Percentiles rank a stretch among this genome's conserved stretches.
Conservation (phyloP, 2,329 filamentous ascomycete species). For the Acarospora socialis region DNA sequence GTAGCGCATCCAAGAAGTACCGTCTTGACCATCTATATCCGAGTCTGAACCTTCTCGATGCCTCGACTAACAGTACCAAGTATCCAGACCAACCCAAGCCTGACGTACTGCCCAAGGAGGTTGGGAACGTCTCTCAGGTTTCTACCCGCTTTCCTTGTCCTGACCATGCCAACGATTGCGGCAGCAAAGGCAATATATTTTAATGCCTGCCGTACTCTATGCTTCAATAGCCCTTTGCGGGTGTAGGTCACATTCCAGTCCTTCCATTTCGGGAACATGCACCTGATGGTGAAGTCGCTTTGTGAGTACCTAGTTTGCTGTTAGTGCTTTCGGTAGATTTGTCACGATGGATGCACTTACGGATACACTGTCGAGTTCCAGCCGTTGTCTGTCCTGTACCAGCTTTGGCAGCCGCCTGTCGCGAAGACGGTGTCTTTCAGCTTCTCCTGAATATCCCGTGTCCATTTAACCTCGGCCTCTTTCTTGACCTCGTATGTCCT, state of each 20-base stretch:
- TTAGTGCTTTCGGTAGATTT: slow-evolving; percentile 10
- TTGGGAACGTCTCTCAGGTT: too few species aligned
- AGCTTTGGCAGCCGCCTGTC: slow-evolving; percentile 32
- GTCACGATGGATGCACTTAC: slow-evolving; percentile 19
- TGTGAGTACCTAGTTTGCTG: slow-evolving; percentile 30
- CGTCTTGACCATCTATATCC: too few species aligned
- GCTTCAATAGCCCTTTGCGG: slow-evolving; percentile 28
- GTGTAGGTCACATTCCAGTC: slow-evolving; percentile 41
- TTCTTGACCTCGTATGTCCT: slow-evolving; percentile 34
- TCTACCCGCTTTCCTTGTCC: slow-evolving; percentile 4
- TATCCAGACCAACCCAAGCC: too few species aligned
- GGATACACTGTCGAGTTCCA: slow-evolving; percentile 39
- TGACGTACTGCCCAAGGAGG: too few species aligned
- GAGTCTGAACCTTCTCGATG: too few species aligned
- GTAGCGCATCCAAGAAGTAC: too few species aligned
- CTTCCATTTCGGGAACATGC: slow-evolving; percentile 39
- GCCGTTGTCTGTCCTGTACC: slow-evolving; percentile 34
- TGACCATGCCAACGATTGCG: slow-evolving; percentile 11
- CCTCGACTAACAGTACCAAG: too few species aligned
- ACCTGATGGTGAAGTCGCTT: slow-evolving; percentile 35
- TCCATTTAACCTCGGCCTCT: slow-evolving; percentile 33
- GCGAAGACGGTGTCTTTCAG: slow-evolving; percentile 35
- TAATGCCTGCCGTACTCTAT: slow-evolving; percentile 13
- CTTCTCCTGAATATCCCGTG: slow-evolving; percentile 31
- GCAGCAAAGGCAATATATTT: slow-evolving; percentile 14